Evolutionary conservation across 2,329 filamentous ascomycete species (phyloP), one percentile per base, ranked within the genome.

Genomic region (Colletotrichum horii): DNA sequence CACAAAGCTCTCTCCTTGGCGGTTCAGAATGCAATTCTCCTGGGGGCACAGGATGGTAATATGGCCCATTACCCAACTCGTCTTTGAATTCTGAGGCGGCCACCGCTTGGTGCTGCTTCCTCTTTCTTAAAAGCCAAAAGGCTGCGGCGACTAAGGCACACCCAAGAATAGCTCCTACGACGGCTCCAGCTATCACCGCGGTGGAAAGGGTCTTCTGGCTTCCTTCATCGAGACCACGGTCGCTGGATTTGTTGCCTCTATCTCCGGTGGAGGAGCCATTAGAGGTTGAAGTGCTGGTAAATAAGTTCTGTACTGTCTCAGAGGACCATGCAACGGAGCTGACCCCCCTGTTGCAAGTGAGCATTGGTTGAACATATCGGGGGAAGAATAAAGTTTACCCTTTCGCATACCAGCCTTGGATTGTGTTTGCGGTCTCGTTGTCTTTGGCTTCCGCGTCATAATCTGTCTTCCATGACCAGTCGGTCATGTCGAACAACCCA

Each of bases 401-500:
- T 14, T 68, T 34, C 4, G 36, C 26, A 61, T 78, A 78, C 77
- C 75, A 78, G 6, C 70, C 38, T 4, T 28, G 11, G 3, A 77
- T 66, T 4, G 30, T 24, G 6, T 64, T 19, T 7, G 72, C 22
- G 5, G 56, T 62, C 15, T 76, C 38, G 70, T 77, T 77, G 3
- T 70, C 30, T 8, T 56, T 60, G 9, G 69, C 75, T 24, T 60
- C 72, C 15, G 72, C 66, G 8, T 76, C 70, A 38, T 76, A 77
- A 9, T 69, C 62, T 19, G 52, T 65, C 67, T 70, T 73, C 77
- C 75, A 78, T 8, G 16, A 9, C 60, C 32, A 52, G 4, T 70
- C 55, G 3, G 60, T 71, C 69, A 78, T 61, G 26, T 78, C 77
- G 19, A 77, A 78, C 4, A 78, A 26, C 3, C 75, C 75, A 8